Evolutionary conservation across 75 land plant species (phyloP), one percentile per base, ranked within the genome.

Genomic region (Cryptomeria japonica): DNA sequence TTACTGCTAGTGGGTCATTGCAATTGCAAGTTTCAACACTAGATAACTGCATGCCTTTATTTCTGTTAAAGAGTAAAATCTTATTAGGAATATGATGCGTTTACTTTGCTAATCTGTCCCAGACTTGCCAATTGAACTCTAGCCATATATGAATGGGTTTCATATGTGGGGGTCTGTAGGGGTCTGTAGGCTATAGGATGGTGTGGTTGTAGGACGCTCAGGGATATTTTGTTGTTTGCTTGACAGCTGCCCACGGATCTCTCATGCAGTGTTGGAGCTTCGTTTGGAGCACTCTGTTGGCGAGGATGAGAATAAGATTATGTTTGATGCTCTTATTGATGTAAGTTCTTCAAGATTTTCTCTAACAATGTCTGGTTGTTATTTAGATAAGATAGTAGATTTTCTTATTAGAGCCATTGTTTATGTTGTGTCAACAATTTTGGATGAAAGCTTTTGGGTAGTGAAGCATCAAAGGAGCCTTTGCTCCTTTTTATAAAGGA

Each of bases 231-330:
- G 91, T 87, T 91, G 91, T 82, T 80, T 91, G 85, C 86, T 91
- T 91, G 91, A 91, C 92, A 91, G 90, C 92, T 89, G 91, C 80
- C 92, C 90, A 87, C 91, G 51, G 79, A 86, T 36, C 89, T 88
- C 91, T 87, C 88, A 87, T 91, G 92, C 92, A 91, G 92, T 91
- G 85, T 84, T 92, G 88, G 92, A 91, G 89, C 92, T 91, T 86
- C 88, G 92, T 49, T 58, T 91, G 92, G 92, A 91, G 89, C 90
- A 88, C 55, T 91, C 92, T 80, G 84, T 86, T 87, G 92, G 92
- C 34, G 92, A 91, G 80, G 92, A 91, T 64, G 89, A 77, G 36
- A 92, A 91, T 83, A 91, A 91, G 89, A 87, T 90, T 25, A 87
- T 91, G 49, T 85, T 90, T 58, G 92, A 91, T 55, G 91, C 92